These are phyloP conservation scores for Geranium incanum DNA, from an alignment of 441 rosid species.

Conservation along the genomic window DNA sequence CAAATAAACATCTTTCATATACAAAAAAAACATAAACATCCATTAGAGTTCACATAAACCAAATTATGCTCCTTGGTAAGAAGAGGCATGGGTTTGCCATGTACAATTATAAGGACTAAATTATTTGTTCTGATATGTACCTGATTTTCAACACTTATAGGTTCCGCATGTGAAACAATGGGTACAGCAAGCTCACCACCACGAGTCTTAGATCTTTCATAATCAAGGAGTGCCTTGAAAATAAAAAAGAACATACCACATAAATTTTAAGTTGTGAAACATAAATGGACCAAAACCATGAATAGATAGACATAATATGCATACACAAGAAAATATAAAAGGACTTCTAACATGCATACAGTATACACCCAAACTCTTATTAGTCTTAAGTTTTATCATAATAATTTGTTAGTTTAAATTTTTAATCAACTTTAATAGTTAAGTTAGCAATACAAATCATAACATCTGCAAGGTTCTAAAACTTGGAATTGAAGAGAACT, in stretches of 20 bases:
- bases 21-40: background rate
- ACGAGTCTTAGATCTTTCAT: conserved; percentile 48
- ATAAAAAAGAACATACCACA: conserved; percentile 11
- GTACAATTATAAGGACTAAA: background rate
- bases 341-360: too few relatives aligned
- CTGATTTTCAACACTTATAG: conserved; percentile 43
- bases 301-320: too few relatives aligned
- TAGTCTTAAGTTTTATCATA: too few relatives aligned
- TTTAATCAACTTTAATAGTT: background rate
- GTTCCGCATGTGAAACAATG: conserved; percentile 36
- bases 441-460: background rate
- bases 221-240: conserved; percentile 62
- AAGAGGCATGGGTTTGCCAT: background rate
- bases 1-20: background rate
- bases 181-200: conserved; percentile 44
- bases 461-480: too few relatives aligned
- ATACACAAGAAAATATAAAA: too few relatives aligned
- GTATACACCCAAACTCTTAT: too few relatives aligned
- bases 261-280: background rate
- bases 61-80: background rate
- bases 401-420: too few relatives aligned
- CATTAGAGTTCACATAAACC: background rate
- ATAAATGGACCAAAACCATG: background rate
- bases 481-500: too few relatives aligned
- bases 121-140: conserved; percentile 23